phyloP scores from a whole-genome alignment of 2,329 filamentous ascomycete genomes.

The Lasiodiplodia citricola region DNA sequence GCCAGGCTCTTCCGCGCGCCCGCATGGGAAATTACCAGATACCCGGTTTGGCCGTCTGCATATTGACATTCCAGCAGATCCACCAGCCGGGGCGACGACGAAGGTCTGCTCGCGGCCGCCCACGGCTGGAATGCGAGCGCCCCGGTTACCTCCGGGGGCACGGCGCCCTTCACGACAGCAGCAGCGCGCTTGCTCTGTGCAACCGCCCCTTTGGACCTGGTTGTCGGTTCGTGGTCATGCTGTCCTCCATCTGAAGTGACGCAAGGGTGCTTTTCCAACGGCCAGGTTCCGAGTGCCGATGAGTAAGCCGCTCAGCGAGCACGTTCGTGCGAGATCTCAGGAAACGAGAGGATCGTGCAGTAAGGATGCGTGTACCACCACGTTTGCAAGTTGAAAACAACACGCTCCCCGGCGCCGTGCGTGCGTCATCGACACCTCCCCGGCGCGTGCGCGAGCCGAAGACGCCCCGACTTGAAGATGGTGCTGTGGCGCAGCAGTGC shows the following conservation, averaged over 20 bases:
- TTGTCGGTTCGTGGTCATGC: conserved; percentile 26
- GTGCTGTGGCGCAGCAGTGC: conserved; percentile 20
- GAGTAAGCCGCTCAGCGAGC: conserved; percentile 15
- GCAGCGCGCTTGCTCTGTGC: conserved; percentile 20
- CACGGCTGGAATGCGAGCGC: conserved; percentile 22
- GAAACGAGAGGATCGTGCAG: conserved; percentile 3
- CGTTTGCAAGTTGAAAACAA: conserved; percentile 12
- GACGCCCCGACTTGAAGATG: conserved; percentile 5
- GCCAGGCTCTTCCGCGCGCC: not conserved
- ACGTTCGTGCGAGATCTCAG: conserved; percentile 7
- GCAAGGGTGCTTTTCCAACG: conserved; percentile 25
- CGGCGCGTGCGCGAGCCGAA: not conserved
- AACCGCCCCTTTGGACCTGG: conserved; percentile 23
- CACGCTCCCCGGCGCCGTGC: not conserved
- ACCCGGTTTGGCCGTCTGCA: conserved; percentile 26
- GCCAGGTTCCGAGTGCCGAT: conserved; percentile 24
- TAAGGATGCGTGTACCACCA: conserved; percentile 7
- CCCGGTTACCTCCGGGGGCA: conserved; percentile 18
- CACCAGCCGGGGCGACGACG: conserved; percentile 15
- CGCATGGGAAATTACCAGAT: conserved; percentile 27
- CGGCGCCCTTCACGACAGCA: conserved; percentile 10
- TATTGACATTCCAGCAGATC: conserved; percentile 27
- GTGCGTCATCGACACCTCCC: conserved; percentile 6
- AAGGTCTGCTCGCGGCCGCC: conserved; percentile 1
- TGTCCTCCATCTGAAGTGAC: conserved; percentile 21